Evolutionary conservation across 805 yeast species (phyloP).

Genomic region (Myxozyma udenii): DNA sequence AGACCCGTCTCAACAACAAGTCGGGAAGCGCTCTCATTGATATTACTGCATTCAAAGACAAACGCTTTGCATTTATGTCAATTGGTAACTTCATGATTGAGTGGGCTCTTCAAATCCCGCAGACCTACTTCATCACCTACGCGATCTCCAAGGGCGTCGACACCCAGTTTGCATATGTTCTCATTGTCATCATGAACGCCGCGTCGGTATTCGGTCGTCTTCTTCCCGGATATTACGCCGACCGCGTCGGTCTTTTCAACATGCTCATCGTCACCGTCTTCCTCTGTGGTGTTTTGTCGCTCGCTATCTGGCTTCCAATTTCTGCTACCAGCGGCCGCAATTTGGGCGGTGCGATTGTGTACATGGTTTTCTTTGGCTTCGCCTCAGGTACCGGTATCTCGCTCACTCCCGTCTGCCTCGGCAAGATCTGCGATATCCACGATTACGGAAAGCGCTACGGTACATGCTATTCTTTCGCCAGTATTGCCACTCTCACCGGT

Average conservation of each 20-base stretch:
- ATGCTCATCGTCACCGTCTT: conserved; percentile 50
- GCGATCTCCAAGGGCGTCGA: conserved; percentile 34
- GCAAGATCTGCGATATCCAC: conserved; percentile 58
- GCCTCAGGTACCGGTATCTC: conserved; percentile 61
- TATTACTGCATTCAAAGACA: conserved; percentile 33
- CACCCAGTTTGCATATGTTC: conserved; percentile 36
- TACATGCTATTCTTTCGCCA: conserved; percentile 52
- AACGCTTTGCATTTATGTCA: conserved; percentile 31
- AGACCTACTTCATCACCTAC: conserved; percentile 37
- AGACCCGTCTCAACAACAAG: conserved; percentile 36
- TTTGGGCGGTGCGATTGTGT: conserved; percentile 47
- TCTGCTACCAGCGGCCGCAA: conserved; percentile 41
- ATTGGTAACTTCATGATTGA: conserved; percentile 35
- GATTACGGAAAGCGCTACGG: conserved; percentile 71
- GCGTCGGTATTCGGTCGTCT: conserved; percentile 54
- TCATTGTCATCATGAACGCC: conserved; percentile 49
- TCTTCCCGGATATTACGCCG: conserved; percentile 56
- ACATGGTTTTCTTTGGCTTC: conserved; percentile 57
- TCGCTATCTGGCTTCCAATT: conserved; percentile 66
- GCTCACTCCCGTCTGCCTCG: conserved; percentile 66
- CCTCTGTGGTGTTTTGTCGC: conserved; percentile 47
- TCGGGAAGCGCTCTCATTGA: conserved; percentile 18
- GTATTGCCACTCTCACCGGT: conserved; percentile 41
- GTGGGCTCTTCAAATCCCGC: conserved; percentile 36
- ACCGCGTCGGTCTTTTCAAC: conserved; percentile 55